A percentile compares a stretch with the other conserved stretches of the same genome.
phyloP scores from a whole-genome alignment of 2,329 filamentous ascomycete species.

The Ophiostoma pallidulum region DNA sequence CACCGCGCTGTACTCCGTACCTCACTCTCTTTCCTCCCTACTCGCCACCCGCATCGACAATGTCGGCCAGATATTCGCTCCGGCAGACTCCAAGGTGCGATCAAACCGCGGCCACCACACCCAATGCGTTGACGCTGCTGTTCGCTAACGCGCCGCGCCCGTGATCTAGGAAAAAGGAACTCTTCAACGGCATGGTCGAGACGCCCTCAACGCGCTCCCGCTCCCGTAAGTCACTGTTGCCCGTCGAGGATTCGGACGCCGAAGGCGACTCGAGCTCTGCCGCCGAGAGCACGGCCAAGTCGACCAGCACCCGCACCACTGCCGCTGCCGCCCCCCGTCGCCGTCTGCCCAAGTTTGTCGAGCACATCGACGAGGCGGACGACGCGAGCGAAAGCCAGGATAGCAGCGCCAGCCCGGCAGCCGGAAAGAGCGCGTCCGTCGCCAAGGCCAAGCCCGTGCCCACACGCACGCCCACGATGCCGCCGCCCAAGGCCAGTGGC shows the following conservation, averaged over 20 bases:
- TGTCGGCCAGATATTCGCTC: slow-evolving; percentile 25
- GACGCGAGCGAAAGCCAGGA: slow-evolving; percentile 22
- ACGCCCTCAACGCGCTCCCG: slow-evolving; percentile 40
- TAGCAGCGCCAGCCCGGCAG: neutral
- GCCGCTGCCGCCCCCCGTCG: slow-evolving; percentile 35
- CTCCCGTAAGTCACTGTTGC: slow-evolving; percentile 39
- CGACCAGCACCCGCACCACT: slow-evolving; percentile 15
- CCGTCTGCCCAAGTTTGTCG: slow-evolving; percentile 40
- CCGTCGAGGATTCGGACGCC: slow-evolving; percentile 34
- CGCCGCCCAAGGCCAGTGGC: slow-evolving; percentile 10
- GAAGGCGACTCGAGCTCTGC: slow-evolving; percentile 42
- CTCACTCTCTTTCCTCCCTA: no score
- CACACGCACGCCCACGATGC: slow-evolving; percentile 21
- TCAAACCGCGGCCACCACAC: no score
- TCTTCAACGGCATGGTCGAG: slow-evolving; percentile 52
- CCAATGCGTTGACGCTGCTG: neutral
- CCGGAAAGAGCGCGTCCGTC: neutral
- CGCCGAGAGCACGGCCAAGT: slow-evolving; percentile 27
- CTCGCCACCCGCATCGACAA: no score
- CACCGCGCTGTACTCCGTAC: neutral
- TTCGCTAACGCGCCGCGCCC: slow-evolving; percentile 5
- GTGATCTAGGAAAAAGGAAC: slow-evolving; percentile 49
- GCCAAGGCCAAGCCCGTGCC: no score
- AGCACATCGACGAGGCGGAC: slow-evolving; percentile 40
- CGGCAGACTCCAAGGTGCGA: slow-evolving; percentile 26